Percentiles rank a stretch among this genome's conserved stretches.
Evolutionary conservation across 176 grass and related monocot species (phyloP).

Genomic region (Dendrocalamus sinicus): DNA sequence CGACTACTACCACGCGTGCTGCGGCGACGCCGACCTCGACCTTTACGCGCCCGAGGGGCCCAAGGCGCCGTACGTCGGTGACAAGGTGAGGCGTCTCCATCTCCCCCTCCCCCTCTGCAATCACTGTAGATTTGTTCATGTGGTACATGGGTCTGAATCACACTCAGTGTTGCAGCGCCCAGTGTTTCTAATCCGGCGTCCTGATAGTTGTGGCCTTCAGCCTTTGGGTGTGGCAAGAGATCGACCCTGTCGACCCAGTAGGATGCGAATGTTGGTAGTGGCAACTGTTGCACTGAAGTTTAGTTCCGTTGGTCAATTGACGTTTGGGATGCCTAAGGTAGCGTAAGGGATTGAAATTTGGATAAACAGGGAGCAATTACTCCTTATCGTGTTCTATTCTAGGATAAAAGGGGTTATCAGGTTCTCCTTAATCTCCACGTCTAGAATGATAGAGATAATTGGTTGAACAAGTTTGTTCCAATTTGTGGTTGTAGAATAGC

Average conservation of each 20-base stretch:
- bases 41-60: conserved; percentile 56
- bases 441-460: not conserved
- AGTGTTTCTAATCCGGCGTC: not conserved
- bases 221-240: not conserved
- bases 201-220: not conserved
- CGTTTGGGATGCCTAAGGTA: not conserved
- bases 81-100: conserved; percentile 57
- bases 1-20: conserved; percentile 63
- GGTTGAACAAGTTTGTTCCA: not conserved
- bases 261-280: conserved; percentile 2
- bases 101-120: not conserved
- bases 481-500: not conserved
- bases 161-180: not conserved
- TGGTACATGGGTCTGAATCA: conserved; percentile 24
- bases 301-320: not conserved
- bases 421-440: not conserved
- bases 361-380: not conserved
- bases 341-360: not conserved
- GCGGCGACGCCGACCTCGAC: conserved; percentile 57
- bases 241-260: not conserved
- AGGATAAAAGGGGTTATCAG: not conserved
- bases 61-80: conserved; percentile 70
- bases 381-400: not conserved
- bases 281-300: not conserved
- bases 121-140: conserved; percentile 5